Conservation (phyloP, 2,329 filamentous ascomycete species). For the Huntiella savannae region DNA sequence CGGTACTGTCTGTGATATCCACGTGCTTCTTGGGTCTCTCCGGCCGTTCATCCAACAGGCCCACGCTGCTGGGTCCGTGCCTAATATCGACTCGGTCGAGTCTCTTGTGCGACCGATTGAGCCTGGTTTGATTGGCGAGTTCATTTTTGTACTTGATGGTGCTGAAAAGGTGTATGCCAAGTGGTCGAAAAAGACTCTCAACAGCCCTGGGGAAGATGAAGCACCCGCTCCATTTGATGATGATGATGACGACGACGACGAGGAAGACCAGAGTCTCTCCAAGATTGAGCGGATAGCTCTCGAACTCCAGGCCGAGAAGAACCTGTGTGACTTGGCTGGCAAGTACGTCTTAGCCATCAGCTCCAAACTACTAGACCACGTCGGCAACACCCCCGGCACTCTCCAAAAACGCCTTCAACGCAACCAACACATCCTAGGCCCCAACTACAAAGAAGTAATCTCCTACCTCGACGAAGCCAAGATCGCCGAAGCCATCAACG, state of each 20-base stretch:
- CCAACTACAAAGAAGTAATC: slow-evolving; percentile 71
- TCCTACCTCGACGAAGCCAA: slow-evolving; percentile 58
- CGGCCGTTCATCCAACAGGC: slow-evolving; percentile 29
- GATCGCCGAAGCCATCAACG: slow-evolving; percentile 23
- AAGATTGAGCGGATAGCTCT: slow-evolving; percentile 41
- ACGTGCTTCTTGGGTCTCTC: slow-evolving; percentile 60
- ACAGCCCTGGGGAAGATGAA: slow-evolving; percentile 51
- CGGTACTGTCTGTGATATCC: slow-evolving; percentile 62
- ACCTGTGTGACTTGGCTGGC: slow-evolving; percentile 66
- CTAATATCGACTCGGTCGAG: slow-evolving; percentile 22
- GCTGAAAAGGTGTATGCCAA: slow-evolving; percentile 64
- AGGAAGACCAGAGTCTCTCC: slow-evolving; percentile 23
- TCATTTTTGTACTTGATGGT: slow-evolving; percentile 59
- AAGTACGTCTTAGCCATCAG: slow-evolving; percentile 69
- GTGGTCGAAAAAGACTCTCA: slow-evolving; percentile 41
- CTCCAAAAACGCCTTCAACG: slow-evolving; percentile 54
- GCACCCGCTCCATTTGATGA: slow-evolving; percentile 45
- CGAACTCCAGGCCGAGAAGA: slow-evolving; percentile 62
- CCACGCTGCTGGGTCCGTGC: slow-evolving; percentile 20
- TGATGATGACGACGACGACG: slow-evolving; percentile 33
- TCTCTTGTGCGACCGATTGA: slow-evolving; percentile 52
- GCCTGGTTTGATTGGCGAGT: slow-evolving; percentile 40
- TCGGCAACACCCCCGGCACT: slow-evolving; percentile 38
- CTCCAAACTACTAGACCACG: slow-evolving; percentile 52
- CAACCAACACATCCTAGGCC: slow-evolving; percentile 63